A percentile compares a stretch with the other conserved stretches of the same genome.
phyloP scores from a whole-genome alignment of 306 rosid genomes.

The Cyclanthera cordifolia region DNA sequence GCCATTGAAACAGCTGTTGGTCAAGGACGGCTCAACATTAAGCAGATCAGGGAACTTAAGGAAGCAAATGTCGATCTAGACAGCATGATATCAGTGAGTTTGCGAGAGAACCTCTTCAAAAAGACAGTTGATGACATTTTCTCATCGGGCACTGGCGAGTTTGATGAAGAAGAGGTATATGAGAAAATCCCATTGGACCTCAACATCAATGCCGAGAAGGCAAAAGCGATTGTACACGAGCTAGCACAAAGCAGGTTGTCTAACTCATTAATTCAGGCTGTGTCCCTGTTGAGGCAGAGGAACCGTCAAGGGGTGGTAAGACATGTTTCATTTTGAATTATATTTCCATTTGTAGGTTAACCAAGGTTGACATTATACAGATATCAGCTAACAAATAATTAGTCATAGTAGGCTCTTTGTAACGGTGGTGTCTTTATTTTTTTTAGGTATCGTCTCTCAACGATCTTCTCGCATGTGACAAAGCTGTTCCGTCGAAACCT shows the following conservation, averaged over 20 bases:
- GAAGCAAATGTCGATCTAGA: constrained; percentile 75
- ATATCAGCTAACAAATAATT: neutral
- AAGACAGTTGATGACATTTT: constrained; percentile 84
- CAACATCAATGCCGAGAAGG: constrained; percentile 65
- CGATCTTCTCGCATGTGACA: constrained; percentile 53
- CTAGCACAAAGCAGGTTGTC: constrained; percentile 69
- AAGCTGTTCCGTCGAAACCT: constrained; percentile 41
- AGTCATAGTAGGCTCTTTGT: constrained; percentile 3
- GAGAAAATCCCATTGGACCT: constrained; percentile 82
- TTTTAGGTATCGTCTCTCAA: constrained; percentile 49
- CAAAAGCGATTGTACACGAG: constrained; percentile 49
- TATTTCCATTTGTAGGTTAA: neutral
- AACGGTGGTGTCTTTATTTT: neutral
- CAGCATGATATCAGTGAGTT: constrained; percentile 69
- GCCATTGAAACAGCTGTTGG: constrained; percentile 86
- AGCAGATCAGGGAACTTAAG: constrained; percentile 93
- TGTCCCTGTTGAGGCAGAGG: constrained; percentile 72
- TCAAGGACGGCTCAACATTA: constrained; percentile 76
- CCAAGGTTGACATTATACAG: neutral
- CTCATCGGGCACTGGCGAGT: constrained; percentile 97
- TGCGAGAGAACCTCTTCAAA: constrained; percentile 79
- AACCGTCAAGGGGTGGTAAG: constrained; percentile 74
- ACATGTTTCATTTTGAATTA: constrained; percentile 7
- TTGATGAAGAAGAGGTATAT: constrained; percentile 82
- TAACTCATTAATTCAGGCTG: constrained; percentile 83